Base-by-base conservation (phyloP, 2,329 filamentous ascomycete genomes). In the Seiridium cupressi region DNA sequence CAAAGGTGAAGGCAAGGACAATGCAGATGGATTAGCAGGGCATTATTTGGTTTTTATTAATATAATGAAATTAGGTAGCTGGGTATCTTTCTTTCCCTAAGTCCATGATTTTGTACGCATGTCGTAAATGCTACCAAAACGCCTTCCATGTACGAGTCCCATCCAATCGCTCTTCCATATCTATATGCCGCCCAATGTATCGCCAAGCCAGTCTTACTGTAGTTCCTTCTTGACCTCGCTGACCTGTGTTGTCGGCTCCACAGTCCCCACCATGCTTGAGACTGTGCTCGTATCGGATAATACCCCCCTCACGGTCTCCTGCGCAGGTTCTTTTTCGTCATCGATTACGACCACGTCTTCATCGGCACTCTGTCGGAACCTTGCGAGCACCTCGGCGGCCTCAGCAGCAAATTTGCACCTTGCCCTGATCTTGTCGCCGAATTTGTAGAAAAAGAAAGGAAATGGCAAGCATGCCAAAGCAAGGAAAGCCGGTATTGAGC, bases 401-500 rank as follows among this genome's bases (percentile, higher is more conserved):
- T 84, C 72, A 1, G 80, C 78, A 10, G 84, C 81, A 66, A 78
- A 87, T 69, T 83, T 83, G 76, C 84, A 86, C 60, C 76, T 77
- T 62, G 72, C 69, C 34, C 84, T 77, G 63, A 87, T 84, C 2
- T 62, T 44, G 3, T 73, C 73, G 35, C 85, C 85, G 66, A 85
- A 86, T 63, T 81, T 84, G 74, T 85, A 85, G 71, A 87, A 84
- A 18, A 87, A 70, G 73, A 85, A 85, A 1, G 84, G 84, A 61
- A 86, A 81, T 0, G 84, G 83, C 1, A 85, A 75, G 64, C 83
- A 86, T 2, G 75, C 76, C 7, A 84, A 66, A 1, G 82, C 11
- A 8, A 53, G 31, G 26, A 58, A 58, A 10, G 48, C 57, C 9
- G 57, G 57, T 10, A 58, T 38, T 5, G 36, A 51, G 38, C 8